Conservation (phyloP, 495 filamentous ascomycete species). For the Annulohypoxylon moriforme region DNA sequence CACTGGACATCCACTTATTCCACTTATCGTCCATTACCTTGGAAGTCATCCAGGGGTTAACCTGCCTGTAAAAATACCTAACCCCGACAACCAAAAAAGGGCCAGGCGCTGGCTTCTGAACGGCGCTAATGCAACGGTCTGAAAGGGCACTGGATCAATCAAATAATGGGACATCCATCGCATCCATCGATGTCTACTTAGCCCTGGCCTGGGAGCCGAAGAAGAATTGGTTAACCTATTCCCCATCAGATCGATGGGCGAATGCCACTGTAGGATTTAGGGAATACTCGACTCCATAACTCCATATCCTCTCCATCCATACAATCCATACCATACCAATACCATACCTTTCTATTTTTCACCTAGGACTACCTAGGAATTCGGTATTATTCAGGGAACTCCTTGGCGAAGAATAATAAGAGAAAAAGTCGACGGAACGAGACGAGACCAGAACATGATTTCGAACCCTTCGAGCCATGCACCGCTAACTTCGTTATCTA, state of each 20-base stretch:
- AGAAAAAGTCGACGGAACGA: conserved; percentile 19
- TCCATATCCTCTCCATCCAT: background rate
- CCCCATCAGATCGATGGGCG: conserved; percentile 19
- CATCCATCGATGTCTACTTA: too few species aligned
- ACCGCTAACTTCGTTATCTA: conserved; percentile 41
- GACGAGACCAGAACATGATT: conserved; percentile 38
- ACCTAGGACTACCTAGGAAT: background rate
- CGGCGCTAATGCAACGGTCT: conserved; percentile 39
- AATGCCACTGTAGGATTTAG: conserved; percentile 11
- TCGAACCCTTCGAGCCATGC: conserved; percentile 21
- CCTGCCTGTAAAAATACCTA: conserved; percentile 15
- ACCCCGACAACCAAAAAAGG: conserved; percentile 17
- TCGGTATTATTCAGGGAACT: background rate
- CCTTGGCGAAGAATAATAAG: background rate
- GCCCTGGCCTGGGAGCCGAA: conserved; percentile 2
- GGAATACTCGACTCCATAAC: background rate
- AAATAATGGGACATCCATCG: conserved; percentile 27
- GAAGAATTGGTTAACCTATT: conserved; percentile 4
- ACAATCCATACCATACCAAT: background rate
- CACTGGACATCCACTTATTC: background rate
- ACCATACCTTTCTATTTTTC: background rate
- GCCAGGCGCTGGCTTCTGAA: conserved; percentile 23
- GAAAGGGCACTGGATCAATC: conserved; percentile 7
- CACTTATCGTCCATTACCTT: background rate
- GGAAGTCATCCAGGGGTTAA: background rate